A percentile compares a stretch with the other conserved stretches of the same genome.
These are phyloP conservation scores for Sporothrix pseudoabietina DNA, from an alignment of 2,329 filamentous ascomycete genomes.

Conservation along the genomic window DNA sequence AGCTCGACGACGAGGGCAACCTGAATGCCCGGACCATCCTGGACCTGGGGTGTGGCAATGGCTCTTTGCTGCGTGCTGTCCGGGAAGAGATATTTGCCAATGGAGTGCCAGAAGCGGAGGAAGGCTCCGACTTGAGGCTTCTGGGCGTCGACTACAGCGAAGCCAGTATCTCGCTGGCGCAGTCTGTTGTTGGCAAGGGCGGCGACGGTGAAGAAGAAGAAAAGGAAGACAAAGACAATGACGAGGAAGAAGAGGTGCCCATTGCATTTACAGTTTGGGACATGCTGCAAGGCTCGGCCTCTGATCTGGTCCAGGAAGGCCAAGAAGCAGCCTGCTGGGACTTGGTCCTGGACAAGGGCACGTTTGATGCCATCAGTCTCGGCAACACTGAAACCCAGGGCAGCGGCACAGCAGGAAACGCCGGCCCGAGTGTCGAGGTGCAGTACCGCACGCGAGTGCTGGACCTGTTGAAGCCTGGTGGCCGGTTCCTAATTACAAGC, in stretches of 20 bases:
- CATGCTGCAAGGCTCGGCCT: slow-evolving; percentile 51
- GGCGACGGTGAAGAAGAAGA: slow-evolving; percentile 35
- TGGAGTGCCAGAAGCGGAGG: slow-evolving; percentile 64
- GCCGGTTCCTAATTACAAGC: slow-evolving; percentile 83
- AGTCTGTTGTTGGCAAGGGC: slow-evolving; percentile 55
- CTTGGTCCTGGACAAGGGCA: slow-evolving; percentile 95
- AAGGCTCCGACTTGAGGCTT: slow-evolving; percentile 69
- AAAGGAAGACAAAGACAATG: background rate
- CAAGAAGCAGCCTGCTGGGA: slow-evolving; percentile 64
- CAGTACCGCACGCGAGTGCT: slow-evolving; percentile 71
- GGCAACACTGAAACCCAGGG: slow-evolving; percentile 49
- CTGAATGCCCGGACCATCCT: slow-evolving; percentile 61
- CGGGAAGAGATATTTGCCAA: slow-evolving; percentile 51
- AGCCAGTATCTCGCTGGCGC: slow-evolving; percentile 72
- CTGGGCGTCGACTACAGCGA: slow-evolving; percentile 87
- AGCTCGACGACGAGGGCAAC: slow-evolving; percentile 36
- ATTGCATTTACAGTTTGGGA: slow-evolving; percentile 63
- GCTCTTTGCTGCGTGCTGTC: slow-evolving; percentile 83
- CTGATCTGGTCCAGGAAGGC: slow-evolving; percentile 1
- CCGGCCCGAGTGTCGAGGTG: slow-evolving; percentile 67
- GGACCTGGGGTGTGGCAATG: slow-evolving; percentile 93
- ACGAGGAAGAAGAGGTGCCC: background rate
- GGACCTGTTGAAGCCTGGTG: slow-evolving; percentile 67
- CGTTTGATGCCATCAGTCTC: slow-evolving; percentile 93
- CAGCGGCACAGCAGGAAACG: slow-evolving; percentile 28